These are phyloP conservation scores for Aureobasidium lini DNA, from an alignment of 2,329 filamentous ascomycete genomes.

Conservation along the genomic window DNA sequence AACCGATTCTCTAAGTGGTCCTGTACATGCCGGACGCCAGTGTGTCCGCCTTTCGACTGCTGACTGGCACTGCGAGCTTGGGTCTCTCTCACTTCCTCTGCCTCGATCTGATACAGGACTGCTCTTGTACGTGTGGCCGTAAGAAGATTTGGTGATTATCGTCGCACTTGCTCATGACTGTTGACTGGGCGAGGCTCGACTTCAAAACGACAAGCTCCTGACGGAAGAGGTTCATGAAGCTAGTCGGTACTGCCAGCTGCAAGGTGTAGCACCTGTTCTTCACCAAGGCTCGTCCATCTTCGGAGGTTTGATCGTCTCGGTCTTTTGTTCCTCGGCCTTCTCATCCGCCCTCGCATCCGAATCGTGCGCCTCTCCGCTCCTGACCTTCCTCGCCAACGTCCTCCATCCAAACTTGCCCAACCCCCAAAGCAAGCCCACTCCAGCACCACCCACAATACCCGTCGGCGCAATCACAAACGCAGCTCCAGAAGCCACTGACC, in stretches of 20 bases:
- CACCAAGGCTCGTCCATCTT: conserved; percentile 18
- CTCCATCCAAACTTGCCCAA: conserved; percentile 22
- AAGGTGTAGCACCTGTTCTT: not conserved
- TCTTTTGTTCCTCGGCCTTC: conserved; percentile 28
- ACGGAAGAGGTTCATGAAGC: no score
- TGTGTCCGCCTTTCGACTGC: no score
- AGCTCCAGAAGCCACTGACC: conserved; percentile 31
- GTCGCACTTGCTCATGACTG: not conserved
- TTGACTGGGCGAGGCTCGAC: not conserved
- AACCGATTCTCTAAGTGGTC: no score
- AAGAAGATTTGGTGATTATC: no score
- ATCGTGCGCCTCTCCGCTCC: conserved; percentile 28
- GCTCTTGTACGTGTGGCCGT: no score
- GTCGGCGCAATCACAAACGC: conserved; percentile 37
- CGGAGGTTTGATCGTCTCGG: conserved; percentile 17
- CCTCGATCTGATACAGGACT: no score
- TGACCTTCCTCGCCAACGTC: conserved; percentile 32
- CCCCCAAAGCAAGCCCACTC: conserved; percentile 33
- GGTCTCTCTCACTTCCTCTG: no score
- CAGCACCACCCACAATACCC: conserved; percentile 31
- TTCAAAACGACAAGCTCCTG: no score
- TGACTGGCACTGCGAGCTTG: no score
- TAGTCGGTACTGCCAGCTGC: no score
- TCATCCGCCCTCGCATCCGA: conserved; percentile 31
- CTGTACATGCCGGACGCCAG: no score